Evolutionary conservation across 2,329 filamentous ascomycete species (phyloP).

Genomic region (Phaeoacremonium minimum): DNA sequence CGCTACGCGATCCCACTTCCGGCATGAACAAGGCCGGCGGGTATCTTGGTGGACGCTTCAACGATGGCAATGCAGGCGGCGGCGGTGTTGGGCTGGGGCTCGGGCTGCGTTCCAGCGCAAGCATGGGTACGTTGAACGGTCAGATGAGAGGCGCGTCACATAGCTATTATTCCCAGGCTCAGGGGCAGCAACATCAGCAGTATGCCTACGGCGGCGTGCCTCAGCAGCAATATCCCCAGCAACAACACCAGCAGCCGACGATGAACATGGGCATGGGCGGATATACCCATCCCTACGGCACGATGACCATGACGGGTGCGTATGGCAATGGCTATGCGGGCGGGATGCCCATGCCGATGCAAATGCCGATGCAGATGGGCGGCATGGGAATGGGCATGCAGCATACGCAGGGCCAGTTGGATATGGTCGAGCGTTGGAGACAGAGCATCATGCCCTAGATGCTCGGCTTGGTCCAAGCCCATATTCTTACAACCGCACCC

Average conservation of each 20-base stretch:
- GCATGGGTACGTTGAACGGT: constrained; percentile 10
- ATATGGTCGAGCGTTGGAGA: constrained; percentile 28
- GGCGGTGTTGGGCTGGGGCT: constrained; percentile 23
- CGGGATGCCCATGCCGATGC: constrained; percentile 10
- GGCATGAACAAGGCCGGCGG: constrained; percentile 33
- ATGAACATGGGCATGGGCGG: constrained; percentile 4
- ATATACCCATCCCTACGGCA: constrained; percentile 7
- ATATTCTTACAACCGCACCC: no score
- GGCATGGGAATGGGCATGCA: constrained; percentile 8
- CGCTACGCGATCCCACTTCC: constrained; percentile 23
- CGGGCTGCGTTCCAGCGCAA: constrained; percentile 13
- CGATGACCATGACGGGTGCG: constrained; percentile 9
- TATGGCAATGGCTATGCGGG: constrained; percentile 5
- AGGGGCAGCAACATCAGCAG: constrained; percentile 5
- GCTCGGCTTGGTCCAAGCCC: no score
- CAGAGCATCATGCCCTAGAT: constrained; percentile 18
- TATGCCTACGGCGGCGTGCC: not conserved
- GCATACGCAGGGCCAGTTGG: constrained; percentile 15
- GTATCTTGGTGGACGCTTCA: constrained; percentile 49
- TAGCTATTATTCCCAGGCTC: not conserved
- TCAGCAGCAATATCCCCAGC: constrained; percentile 1
- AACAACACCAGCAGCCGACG: constrained; percentile 8
- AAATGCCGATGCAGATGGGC: constrained; percentile 14
- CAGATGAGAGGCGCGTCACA: constrained; percentile 1
- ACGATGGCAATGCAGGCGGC: constrained; percentile 39